Evolutionary conservation across 176 grass and related monocot species (phyloP).

Genomic region (Alloteropsis semialata): DNA sequence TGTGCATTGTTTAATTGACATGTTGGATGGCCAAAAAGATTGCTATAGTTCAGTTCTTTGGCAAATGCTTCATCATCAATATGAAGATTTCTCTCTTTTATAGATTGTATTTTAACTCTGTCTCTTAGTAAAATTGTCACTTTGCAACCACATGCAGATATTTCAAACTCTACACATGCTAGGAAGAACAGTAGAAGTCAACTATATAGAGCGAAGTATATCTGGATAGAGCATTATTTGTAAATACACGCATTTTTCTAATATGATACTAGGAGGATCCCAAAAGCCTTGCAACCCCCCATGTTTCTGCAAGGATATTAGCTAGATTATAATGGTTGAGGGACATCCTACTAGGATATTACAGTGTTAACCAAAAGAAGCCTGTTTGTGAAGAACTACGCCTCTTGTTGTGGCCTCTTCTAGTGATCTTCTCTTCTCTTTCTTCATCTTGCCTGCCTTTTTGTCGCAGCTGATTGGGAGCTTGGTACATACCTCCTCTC

Average conservation of each 20-base stretch:
- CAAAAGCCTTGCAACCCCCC: conserved; percentile 15
- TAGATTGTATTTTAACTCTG: background rate
- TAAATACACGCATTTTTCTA: conserved; percentile 19
- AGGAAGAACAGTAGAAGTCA: background rate
- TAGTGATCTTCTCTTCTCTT: conserved; percentile 38
- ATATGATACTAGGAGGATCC: conserved; percentile 16
- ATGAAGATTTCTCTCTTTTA: background rate
- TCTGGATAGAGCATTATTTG: background rate
- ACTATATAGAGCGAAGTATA: background rate
- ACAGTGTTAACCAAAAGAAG: conserved; percentile 39
- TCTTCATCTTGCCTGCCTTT: conserved; percentile 43
- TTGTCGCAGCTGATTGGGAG: conserved; percentile 34
- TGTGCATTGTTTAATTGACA: conserved; percentile 6
- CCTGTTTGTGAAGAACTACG: conserved; percentile 49
- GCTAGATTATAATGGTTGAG: conserved; percentile 5
- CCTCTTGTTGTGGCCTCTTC: conserved; percentile 39
- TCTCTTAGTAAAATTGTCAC: background rate
- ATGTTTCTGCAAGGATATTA: conserved; percentile 19
- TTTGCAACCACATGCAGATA: background rate
- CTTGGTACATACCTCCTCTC: conserved; percentile 35
- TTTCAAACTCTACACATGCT: background rate
- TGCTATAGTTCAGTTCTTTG: background rate
- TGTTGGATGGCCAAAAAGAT: background rate
- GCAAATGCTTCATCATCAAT: background rate
- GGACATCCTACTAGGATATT: conserved; percentile 27